Conservation (phyloP, 192 early-diverging fungal species). For the Coemansia sp. region DNA sequence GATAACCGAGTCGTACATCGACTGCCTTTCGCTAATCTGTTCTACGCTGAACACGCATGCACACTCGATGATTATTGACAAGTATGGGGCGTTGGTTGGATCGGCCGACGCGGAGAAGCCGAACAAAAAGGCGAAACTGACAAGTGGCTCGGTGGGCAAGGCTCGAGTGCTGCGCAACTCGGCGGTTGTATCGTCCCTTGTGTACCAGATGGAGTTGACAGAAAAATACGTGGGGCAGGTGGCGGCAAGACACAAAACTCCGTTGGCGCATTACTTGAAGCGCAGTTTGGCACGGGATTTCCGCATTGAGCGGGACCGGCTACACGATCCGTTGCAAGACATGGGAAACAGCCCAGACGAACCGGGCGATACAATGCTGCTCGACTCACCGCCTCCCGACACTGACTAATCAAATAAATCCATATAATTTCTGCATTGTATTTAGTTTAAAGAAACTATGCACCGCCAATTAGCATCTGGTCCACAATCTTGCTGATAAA, state of each 20-base stretch:
- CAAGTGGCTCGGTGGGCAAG: not conserved
- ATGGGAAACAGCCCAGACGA: no score
- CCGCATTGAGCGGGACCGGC: slow-evolving; percentile 47
- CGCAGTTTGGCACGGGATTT: slow-evolving; percentile 80
- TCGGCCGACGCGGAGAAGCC: not conserved
- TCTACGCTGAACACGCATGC: slow-evolving; percentile 25
- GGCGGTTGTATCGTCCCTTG: slow-evolving; percentile 67
- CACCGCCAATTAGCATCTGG: slow-evolving; percentile 24
- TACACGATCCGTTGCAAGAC: no score
- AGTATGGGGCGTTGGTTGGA: slow-evolving; percentile 20
- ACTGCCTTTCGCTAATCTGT: slow-evolving; percentile 29
- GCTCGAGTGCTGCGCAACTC: slow-evolving; percentile 66
- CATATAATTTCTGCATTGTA: not conserved
- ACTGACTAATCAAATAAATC: no score
- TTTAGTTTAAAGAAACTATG: not conserved
- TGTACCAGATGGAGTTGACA: slow-evolving; percentile 75
- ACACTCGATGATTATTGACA: slow-evolving; percentile 20
- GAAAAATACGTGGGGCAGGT: slow-evolving; percentile 73
- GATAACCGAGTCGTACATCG: slow-evolving; percentile 38
- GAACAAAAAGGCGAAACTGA: not conserved
- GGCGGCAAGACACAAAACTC: slow-evolving; percentile 67
- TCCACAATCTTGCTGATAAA: slow-evolving; percentile 72
- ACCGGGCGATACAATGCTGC: no score
- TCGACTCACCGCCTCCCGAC: no score
- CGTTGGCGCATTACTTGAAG: slow-evolving; percentile 74